Percentiles rank a stretch among this genome's conserved stretches.
Evolutionary conservation across 1,284 basidiomycete species (phyloP).

Genomic region (Tilletia horrida): DNA sequence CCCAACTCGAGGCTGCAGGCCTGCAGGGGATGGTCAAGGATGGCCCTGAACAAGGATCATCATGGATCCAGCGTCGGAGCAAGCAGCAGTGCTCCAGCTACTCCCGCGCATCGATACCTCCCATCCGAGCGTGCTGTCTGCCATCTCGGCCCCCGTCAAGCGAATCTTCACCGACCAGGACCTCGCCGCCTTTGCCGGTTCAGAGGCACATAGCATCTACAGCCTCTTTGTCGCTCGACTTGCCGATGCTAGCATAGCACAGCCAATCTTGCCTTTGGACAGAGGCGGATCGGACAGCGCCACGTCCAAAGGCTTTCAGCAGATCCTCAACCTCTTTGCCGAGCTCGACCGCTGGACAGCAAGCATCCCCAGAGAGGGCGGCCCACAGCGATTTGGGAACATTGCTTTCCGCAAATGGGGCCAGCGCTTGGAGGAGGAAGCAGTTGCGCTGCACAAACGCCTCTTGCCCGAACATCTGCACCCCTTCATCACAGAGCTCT

Average conservation of each 20-base stretch:
- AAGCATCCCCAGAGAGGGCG: constrained; percentile 72
- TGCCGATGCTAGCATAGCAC: constrained; percentile 46
- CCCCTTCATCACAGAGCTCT: constrained; percentile 63
- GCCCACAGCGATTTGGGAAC: constrained; percentile 90
- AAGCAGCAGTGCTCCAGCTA: constrained; percentile 28
- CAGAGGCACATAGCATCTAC: constrained; percentile 41
- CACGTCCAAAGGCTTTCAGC: constrained; percentile 22
- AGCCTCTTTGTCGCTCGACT: constrained; percentile 50
- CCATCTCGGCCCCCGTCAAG: constrained; percentile 34
- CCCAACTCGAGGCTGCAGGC: too few relatives aligned
- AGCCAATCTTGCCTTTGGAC: constrained; percentile 25
- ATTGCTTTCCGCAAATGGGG: constrained; percentile 87
- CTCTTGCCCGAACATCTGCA: constrained; percentile 59
- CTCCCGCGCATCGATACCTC: constrained; percentile 27
- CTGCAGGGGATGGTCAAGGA: too few relatives aligned
- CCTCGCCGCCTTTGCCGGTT: constrained; percentile 45
- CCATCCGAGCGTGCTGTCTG: constrained; percentile 17
- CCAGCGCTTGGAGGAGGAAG: constrained; percentile 70
- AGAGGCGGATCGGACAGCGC: not conserved
- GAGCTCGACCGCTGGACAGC: constrained; percentile 74
- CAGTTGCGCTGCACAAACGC: constrained; percentile 48
- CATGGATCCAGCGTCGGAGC: too few relatives aligned
- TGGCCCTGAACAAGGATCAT: too few relatives aligned
- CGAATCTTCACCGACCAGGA: constrained; percentile 51
- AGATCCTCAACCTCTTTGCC: constrained; percentile 65